Evolutionary conservation across 1,284 basidiomycete species (phyloP).

Genomic region (Cryptococcus sp.): DNA sequence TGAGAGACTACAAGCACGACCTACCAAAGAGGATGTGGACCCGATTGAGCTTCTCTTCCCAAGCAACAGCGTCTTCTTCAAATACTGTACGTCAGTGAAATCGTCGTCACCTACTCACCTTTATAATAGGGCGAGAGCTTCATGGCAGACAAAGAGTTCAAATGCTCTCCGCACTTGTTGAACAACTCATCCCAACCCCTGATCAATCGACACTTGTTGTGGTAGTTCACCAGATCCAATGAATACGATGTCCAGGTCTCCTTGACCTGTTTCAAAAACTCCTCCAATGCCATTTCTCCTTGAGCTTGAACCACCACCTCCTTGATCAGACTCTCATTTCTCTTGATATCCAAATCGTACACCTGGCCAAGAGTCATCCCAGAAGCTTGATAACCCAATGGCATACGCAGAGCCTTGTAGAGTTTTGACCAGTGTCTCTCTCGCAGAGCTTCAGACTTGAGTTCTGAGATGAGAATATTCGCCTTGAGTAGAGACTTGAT

Average conservation of each 20-base stretch:
- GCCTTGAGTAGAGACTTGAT: conserved; percentile 82
- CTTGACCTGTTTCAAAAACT: conserved; percentile 91
- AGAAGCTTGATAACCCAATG: conserved; percentile 62
- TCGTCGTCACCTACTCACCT: too few species aligned
- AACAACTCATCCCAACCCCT: conserved; percentile 96
- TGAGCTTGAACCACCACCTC: conserved; percentile 97
- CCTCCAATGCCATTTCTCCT: conserved; percentile 95
- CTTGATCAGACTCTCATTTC: conserved; percentile 84
- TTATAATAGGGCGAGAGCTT: conserved; percentile 95
- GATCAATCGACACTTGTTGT: conserved; percentile 96
- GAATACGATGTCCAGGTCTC: conserved; percentile 96
- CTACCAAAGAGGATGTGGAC: conserved; percentile 91
- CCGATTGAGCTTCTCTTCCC: conserved; percentile 92
- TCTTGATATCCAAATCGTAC: conserved; percentile 93
- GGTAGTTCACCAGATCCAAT: conserved; percentile 94
- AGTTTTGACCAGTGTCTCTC: conserved; percentile 98
- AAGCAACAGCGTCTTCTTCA: conserved; percentile 86
- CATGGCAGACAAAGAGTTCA: conserved; percentile 96
- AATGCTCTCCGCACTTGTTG: conserved; percentile 90
- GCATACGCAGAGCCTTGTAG: conserved; percentile 78
- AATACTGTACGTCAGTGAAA: conserved; percentile 57
- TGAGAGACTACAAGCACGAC: conserved; percentile 16
- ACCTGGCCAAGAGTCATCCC: conserved; percentile 93
- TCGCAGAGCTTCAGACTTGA: conserved; percentile 95
- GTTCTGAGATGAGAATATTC: conserved; percentile 80